These are phyloP conservation scores for Neurospora pannonica DNA, from an alignment of 495 filamentous ascomycete genomes.

Conservation along the genomic window DNA sequence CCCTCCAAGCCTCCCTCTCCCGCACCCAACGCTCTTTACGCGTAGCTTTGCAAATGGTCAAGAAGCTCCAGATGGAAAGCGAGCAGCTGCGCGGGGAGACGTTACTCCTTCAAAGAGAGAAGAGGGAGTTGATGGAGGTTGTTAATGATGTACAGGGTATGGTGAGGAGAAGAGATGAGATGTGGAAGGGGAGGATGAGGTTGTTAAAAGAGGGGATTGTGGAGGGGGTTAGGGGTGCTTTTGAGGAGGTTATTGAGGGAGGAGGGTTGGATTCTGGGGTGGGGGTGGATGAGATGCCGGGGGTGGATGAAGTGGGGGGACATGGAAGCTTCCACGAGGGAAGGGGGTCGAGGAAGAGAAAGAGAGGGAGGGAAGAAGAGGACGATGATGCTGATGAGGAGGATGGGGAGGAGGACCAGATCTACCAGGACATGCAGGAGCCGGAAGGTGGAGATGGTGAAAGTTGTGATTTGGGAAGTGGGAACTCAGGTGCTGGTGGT, in stretches of 20 bases:
- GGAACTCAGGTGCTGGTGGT: neutral
- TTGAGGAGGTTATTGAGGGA: neutral
- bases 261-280: neutral
- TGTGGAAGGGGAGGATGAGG: neutral
- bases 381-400: neutral
- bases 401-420: neutral
- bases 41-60: neutral
- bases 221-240: neutral
- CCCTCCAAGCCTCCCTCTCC: neutral
- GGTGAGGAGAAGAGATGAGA: neutral
- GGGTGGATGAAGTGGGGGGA: neutral
- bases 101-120: neutral
- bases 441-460: neutral
- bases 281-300: neutral
- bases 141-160: neutral
- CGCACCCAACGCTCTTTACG: neutral
- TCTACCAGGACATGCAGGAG: neutral
- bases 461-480: neutral
- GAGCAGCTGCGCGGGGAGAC: neutral
- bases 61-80: neutral
- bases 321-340: no score
- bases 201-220: neutral
- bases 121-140: neutral
- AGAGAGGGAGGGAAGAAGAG: neutral
- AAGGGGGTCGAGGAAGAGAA: neutral